Base-by-base conservation (phyloP, 1,284 basidiomycete genomes). In the Xanthoconium separans region DNA sequence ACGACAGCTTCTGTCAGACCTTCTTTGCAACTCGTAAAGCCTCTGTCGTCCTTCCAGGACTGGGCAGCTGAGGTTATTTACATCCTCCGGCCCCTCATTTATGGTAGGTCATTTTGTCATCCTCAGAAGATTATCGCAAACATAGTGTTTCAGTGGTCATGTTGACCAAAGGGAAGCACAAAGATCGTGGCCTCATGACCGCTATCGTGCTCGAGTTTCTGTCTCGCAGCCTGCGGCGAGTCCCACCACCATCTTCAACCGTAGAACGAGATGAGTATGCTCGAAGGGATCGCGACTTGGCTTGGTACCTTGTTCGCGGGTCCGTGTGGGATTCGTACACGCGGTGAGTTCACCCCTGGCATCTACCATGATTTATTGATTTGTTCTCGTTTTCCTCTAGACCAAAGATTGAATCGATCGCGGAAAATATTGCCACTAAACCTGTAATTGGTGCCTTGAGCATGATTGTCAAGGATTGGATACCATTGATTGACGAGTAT, bases 401-500 rank as follows among this genome's bases (percentile, higher is more conserved):
- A 58, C 90, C 93, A 46, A 89, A 94, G 75, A 66, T 93, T 61
- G 80, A 88, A 69, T 74, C 77, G 11, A 69, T 91, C 65, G 81
- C 82, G 61, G 73, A 82, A 44, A 74, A 71, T 43, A 80, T 87
- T 24, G 78, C 85, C 18, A 76, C 77, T 56, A 79, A 82, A 48
- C 93, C 93, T 24, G 56, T 96, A 36, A 64, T 98, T 27, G 85
- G 89, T 27, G 67, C 96, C 47, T 72, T 94, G 31, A 83, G 91
- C 53, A 84, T 85, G 22, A 76, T 97, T 52, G 72, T 95, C 57
- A 84, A 85, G 60, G 94, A 95, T 65, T 98, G 95, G 87, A 82
- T 97, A 59, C 93, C 93, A 11, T 75, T 98, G 64, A 93, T 98
- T 59, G 90, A 98, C 71, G 91, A 95, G 68, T 96, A 96, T 75